Evolutionary conservation across 2,329 filamentous ascomycete genomes (phyloP).

Genomic region (Aaosphaeria arxii): DNA sequence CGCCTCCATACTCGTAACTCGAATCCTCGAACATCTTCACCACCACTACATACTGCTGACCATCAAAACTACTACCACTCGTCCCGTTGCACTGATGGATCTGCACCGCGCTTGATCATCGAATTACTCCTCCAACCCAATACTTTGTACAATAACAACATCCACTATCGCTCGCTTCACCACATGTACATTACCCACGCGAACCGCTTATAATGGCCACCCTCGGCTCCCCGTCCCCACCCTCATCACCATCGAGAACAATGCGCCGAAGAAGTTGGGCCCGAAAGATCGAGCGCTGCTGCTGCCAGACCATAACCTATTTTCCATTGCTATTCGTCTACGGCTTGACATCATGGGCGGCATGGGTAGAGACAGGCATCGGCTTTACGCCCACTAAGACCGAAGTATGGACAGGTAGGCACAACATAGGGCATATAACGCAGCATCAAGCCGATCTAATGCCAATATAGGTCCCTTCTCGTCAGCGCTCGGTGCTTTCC

Average conservation of each 20-base stretch:
- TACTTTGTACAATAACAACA: too few relatives aligned
- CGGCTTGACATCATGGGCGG: slow-evolving; percentile 84
- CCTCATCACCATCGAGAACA: slow-evolving; percentile 35
- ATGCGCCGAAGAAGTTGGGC: slow-evolving; percentile 53
- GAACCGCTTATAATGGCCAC: slow-evolving; percentile 34
- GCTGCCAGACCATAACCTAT: slow-evolving; percentile 75
- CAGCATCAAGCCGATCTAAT: not conserved
- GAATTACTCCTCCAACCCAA: too few relatives aligned
- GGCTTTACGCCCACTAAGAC: slow-evolving; percentile 45
- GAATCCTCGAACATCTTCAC: not conserved
- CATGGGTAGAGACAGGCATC: slow-evolving; percentile 80
- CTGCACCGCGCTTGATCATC: slow-evolving; percentile 2
- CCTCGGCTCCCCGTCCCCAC: slow-evolving; percentile 37
- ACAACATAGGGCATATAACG: not conserved
- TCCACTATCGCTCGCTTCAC: slow-evolving; percentile 4
- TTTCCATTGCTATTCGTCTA: slow-evolving; percentile 91
- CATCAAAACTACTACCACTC: too few relatives aligned
- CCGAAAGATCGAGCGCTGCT: slow-evolving; percentile 74
- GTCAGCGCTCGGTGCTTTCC: slow-evolving; percentile 63
- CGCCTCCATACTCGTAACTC: too few relatives aligned
- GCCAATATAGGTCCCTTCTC: slow-evolving; percentile 41
- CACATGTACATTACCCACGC: slow-evolving; percentile 22
- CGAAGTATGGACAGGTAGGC: slow-evolving; percentile 29
- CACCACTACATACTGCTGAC: not conserved
- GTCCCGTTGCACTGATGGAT: slow-evolving; percentile 4